A percentile compares a stretch with the other conserved stretches of the same genome.
Conservation (phyloP, 257 asterid genomes). For the Solanum megistacrolobum region DNA sequence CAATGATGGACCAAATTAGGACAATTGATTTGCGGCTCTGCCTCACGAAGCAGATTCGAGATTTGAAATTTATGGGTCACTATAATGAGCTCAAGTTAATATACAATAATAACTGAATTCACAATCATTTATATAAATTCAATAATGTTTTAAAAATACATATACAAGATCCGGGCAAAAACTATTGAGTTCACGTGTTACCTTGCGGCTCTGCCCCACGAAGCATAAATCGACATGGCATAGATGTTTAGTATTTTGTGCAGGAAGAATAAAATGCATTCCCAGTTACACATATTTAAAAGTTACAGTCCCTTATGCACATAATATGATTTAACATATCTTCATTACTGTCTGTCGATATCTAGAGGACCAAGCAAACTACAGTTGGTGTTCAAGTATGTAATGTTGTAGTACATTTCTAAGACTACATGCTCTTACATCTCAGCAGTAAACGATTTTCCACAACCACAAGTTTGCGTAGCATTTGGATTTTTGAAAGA, state of each 20-base stretch:
- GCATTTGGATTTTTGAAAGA: slow-evolving; percentile 92
- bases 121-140: background rate
- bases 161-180: background rate
- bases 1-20: background rate
- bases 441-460: slow-evolving; percentile 80
- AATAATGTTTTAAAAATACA: background rate
- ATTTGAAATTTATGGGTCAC: background rate
- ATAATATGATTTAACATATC: background rate
- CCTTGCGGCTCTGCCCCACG: background rate
- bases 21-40: background rate
- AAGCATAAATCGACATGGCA: background rate
- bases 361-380: background rate
- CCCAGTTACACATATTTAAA: background rate
- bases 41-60: background rate
- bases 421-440: slow-evolving; percentile 30
- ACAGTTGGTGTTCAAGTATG: background rate
- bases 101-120: background rate
- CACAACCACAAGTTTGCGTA: slow-evolving; percentile 90
- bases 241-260: background rate
- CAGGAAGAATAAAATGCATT: background rate
- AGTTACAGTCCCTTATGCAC: background rate
- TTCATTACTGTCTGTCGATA: background rate
- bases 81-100: background rate
- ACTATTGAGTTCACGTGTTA: background rate
- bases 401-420: background rate